Percentiles rank a stretch among this genome's conserved stretches.
These are phyloP conservation scores for Metschnikowia proteae DNA, from an alignment of 805 yeast species.

Conservation along the genomic window DNA sequence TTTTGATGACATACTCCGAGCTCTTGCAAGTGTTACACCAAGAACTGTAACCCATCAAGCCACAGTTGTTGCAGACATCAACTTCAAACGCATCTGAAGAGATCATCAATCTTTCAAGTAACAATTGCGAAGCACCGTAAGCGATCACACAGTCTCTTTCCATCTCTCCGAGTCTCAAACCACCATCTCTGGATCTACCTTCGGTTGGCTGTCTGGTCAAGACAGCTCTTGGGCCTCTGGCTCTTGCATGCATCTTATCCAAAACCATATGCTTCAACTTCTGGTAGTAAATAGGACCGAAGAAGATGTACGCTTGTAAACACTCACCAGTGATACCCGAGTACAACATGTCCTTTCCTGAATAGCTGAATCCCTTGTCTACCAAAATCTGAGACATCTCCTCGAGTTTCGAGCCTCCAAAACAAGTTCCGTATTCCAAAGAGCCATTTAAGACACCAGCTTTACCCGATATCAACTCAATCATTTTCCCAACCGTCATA, in stretches of 20 bases:
- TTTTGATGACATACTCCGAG: conserved; percentile 77
- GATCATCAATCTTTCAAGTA: conserved; percentile 90
- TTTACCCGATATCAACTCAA: conserved; percentile 92
- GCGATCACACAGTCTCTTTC: conserved; percentile 99
- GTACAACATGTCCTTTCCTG: conserved; percentile 96
- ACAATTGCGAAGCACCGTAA: conserved; percentile 86
- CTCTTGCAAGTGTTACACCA: conserved; percentile 98
- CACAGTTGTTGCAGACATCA: conserved; percentile 90
- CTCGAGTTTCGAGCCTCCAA: conserved; percentile 94
- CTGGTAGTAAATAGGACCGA: conserved; percentile 97
- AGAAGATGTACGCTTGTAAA: conserved; percentile 94
- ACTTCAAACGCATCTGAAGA: conserved; percentile 98
- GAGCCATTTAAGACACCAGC: conserved; percentile 94
- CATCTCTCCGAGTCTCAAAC: conserved; percentile 98
- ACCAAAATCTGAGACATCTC: conserved; percentile 91
- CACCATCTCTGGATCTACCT: conserved; percentile 99
- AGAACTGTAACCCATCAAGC: conserved; percentile 93
- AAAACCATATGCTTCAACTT: conserved; percentile 98
- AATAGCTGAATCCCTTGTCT: conserved; percentile 87
- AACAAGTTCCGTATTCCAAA: conserved; percentile 94
- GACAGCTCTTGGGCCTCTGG: conserved; percentile 98
- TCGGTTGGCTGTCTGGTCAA: conserved; percentile 91
- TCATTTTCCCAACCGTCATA: conserved; percentile 99
- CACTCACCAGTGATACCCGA: conserved; percentile 98
- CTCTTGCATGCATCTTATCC: conserved; percentile 99